Evolutionary conservation across 2,329 filamentous ascomycete genomes (phyloP).

Genomic region (Atkinsonella hypoxylon): DNA sequence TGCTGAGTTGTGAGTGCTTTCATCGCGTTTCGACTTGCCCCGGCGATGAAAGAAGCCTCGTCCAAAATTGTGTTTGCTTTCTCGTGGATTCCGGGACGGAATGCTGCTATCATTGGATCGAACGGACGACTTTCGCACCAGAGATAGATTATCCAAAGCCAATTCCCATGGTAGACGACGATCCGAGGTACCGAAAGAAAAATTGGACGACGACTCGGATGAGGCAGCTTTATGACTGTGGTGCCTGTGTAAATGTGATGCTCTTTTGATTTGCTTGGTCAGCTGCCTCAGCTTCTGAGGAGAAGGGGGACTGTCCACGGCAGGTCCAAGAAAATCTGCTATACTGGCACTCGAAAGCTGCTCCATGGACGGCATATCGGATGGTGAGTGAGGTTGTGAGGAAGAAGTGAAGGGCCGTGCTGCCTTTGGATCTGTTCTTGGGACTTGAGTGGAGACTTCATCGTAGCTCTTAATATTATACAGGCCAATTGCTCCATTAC

Average conservation of each 20-base stretch:
- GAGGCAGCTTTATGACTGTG: constrained; percentile 29
- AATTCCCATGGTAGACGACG: constrained; percentile 38
- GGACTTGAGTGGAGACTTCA: constrained; percentile 7
- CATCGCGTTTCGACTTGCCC: constrained; percentile 37
- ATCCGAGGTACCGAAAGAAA: constrained; percentile 29
- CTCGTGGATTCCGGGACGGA: constrained; percentile 40
- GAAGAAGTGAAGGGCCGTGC: constrained; percentile 5
- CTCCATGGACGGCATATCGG: constrained; percentile 10
- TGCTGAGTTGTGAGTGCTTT: constrained; percentile 34
- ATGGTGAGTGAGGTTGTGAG: constrained; percentile 6
- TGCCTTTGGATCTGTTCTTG: constrained; percentile 6
- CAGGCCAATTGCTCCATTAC: constrained; percentile 13
- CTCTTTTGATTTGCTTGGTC: constrained; percentile 45
- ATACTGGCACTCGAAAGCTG: constrained; percentile 11
- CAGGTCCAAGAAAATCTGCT: constrained; percentile 40
- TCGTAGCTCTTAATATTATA: constrained; percentile 14
- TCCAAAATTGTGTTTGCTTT: constrained; percentile 47
- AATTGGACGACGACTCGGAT: constrained; percentile 43
- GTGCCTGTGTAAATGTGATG: constrained; percentile 28
- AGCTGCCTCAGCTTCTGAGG: constrained; percentile 46
- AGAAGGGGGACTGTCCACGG: constrained; percentile 49
- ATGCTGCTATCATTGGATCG: constrained; percentile 42
- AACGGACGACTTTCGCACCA: constrained; percentile 45
- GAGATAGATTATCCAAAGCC: constrained; percentile 31
- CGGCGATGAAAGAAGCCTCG: constrained; percentile 47